Evolutionary conservation across 2,329 filamentous ascomycete species (phyloP).

Genomic region (Pseudodiploospora longispora): DNA sequence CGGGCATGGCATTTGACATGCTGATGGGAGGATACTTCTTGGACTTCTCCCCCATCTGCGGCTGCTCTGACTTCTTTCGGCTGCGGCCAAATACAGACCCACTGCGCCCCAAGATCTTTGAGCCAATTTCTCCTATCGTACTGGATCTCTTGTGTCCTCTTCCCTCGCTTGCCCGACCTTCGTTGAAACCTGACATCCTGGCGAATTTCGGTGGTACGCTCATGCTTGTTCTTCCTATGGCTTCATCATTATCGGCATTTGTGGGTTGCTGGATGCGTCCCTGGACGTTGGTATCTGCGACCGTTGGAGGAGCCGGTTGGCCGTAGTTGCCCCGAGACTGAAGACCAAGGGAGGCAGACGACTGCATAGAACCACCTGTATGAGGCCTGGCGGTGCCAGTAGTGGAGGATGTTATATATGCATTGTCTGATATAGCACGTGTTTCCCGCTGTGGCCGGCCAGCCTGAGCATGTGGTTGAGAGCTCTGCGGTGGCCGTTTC

Average conservation of each 20-base stretch:
- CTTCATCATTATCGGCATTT: conserved; percentile 53
- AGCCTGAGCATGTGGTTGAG: conserved; percentile 25
- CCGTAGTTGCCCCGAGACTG: conserved; percentile 64
- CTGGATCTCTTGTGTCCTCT: conserved; percentile 61
- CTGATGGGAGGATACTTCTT: conserved; percentile 83
- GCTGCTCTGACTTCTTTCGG: conserved; percentile 42
- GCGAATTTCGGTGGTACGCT: conserved; percentile 51
- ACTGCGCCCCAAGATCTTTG: conserved; percentile 76
- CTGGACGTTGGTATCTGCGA: conserved; percentile 82
- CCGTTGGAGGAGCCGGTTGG: conserved; percentile 76
- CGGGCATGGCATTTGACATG: conserved; percentile 67
- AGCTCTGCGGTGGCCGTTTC: conserved; percentile 36
- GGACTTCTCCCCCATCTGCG: conserved; percentile 46
- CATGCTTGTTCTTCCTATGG: conserved; percentile 55
- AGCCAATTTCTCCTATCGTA: conserved; percentile 73
- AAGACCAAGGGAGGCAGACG: conserved; percentile 56
- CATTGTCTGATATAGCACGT: conserved; percentile 31
- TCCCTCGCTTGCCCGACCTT: conserved; percentile 36
- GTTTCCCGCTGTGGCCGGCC: conserved; percentile 20
- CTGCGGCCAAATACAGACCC: conserved; percentile 70
- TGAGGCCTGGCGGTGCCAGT: conserved; percentile 54
- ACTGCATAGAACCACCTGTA: conserved; percentile 75
- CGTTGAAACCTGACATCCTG: conserved; percentile 50
- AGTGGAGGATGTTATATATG: conserved; percentile 35
- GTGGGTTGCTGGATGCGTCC: conserved; percentile 78